Conservation (phyloP, 345 rosid species). For the Camelina hispida region DNA sequence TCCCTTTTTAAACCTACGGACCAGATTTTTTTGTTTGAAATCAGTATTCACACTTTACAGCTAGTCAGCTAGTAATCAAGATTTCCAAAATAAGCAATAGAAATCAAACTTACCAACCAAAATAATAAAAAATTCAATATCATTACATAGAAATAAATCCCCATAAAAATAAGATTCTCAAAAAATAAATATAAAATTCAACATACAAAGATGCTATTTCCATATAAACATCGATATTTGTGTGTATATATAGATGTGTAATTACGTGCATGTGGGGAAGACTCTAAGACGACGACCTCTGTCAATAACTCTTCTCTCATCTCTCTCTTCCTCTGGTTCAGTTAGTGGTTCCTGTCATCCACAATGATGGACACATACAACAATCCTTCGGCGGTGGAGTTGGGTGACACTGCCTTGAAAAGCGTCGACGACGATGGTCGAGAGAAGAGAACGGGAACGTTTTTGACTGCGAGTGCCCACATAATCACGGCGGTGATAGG, state of each 20-base stretch:
- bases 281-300: constrained; percentile 18
- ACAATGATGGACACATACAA: constrained; percentile 7
- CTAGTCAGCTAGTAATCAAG: too few relatives aligned
- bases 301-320: constrained; percentile 14
- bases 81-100: not conserved
- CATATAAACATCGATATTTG: constrained; percentile 5
- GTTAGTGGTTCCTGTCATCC: not conserved
- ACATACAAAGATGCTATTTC: constrained; percentile 7
- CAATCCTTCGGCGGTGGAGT: constrained; percentile 9
- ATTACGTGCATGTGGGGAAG: not conserved
- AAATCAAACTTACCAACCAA: not conserved
- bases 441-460: constrained; percentile 62
- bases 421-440: constrained; percentile 77
- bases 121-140: not conserved
- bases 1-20: not conserved
- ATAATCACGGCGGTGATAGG: constrained; percentile 96
- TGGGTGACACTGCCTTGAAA: constrained; percentile 32
- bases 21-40: too few relatives aligned
- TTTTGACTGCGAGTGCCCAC: constrained; percentile 61
- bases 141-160: not conserved
- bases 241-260: not conserved
- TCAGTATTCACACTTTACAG: too few relatives aligned
- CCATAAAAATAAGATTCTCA: constrained; percentile 9
- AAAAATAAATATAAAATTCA: constrained; percentile 2
- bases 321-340: not conserved